Base-by-base conservation (phyloP, 2,329 filamentous ascomycete genomes). In the Aspergillus thermomutatus region DNA sequence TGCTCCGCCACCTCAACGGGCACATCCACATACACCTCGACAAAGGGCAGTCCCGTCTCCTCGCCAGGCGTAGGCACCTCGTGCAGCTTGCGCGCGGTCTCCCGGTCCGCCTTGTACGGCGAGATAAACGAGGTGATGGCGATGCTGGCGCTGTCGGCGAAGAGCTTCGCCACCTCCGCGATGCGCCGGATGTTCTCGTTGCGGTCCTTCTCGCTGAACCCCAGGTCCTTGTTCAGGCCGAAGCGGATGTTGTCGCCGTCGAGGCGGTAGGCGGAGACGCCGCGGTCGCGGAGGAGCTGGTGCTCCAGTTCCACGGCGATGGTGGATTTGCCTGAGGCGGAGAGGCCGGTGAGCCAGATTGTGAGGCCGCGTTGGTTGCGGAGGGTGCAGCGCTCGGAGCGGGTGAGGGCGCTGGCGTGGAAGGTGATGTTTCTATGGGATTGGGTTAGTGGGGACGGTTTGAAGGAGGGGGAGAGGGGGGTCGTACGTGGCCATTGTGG, bases 221-320 rank as follows among this genome's bases (percentile, higher is more conserved):
- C 93, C 10, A 99, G 84, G 80, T 97, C 93, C 79, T 95, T 96
- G 86, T 97, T 99, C 65, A 99, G 83, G 17, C 94, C 94, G 80
- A 97, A 97, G 60, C 94, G 93, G 64, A 99, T 89, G 78, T 99
- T 99, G 84, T 99, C 94, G 70, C 93, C 94, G 77, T 99, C 94
- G 28, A 99, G 87, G 53, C 94, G 87, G 84, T 99, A 99, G 59
- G 92, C 90, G 55, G 88, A 81, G 52, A 94, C 80, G 46, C 88
- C 89, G 75, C 96, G 92, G 56, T 70, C 64, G 54, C 61, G 65
- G 55, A 99, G 86, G 34, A 99, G 87, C 76, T 97, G 92, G 80
- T 97, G 93, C 82, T 99, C 94, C 43, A 99, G 89, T 17, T 94
- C 94, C 2, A 91, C 96, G 54, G 94, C 94, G 61, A 99, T 91